A percentile compares a stretch with the other conserved stretches of the same genome.
phyloP scores from a whole-genome alignment of 2,329 filamentous ascomycete genomes.

The Setomelanomma holmii region DNA sequence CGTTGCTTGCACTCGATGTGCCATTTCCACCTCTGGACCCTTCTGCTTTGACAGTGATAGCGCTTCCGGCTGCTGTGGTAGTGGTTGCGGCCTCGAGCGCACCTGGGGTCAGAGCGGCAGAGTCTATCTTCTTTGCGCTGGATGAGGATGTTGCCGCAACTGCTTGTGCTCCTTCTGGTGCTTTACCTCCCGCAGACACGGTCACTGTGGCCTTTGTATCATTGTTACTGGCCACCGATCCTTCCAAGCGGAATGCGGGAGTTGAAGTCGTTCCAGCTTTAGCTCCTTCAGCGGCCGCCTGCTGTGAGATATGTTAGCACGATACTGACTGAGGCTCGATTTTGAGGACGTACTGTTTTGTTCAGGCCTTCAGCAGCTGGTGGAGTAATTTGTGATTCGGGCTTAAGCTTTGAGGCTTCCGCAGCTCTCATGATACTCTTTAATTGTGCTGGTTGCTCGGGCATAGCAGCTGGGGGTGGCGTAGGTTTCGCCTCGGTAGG shows the following conservation, averaged over 20 bases:
- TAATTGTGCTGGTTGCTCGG: background rate
- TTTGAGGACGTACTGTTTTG: slow-evolving; percentile 19
- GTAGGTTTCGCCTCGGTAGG: background rate
- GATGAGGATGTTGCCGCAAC: slow-evolving; percentile 15
- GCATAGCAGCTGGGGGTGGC: slow-evolving; percentile 7
- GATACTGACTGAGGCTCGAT: background rate
- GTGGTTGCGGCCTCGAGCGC: slow-evolving; percentile 29
- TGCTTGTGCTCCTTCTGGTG: slow-evolving; percentile 11
- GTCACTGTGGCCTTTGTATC: slow-evolving; percentile 7
- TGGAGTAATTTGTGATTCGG: slow-evolving; percentile 11
- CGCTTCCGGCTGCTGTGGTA: slow-evolving; percentile 18
- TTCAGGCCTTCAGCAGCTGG: slow-evolving; percentile 9
- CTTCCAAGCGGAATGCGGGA: background rate
- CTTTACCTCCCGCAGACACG: slow-evolving; percentile 22
- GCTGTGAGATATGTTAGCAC: background rate
- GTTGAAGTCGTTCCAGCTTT: background rate
- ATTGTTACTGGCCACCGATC: background rate
- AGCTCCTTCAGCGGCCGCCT: background rate
- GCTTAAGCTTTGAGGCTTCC: background rate
- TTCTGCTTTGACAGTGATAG: slow-evolving; percentile 28
- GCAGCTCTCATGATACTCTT: background rate
- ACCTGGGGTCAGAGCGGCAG: slow-evolving; percentile 28
- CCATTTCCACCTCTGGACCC: slow-evolving; percentile 5
- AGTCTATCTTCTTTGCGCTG: slow-evolving; percentile 19
- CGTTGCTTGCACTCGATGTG: slow-evolving; percentile 6